These are phyloP conservation scores for Pyrrhoderma noxium DNA, from an alignment of 1,284 basidiomycete genomes.

Conservation along the genomic window DNA sequence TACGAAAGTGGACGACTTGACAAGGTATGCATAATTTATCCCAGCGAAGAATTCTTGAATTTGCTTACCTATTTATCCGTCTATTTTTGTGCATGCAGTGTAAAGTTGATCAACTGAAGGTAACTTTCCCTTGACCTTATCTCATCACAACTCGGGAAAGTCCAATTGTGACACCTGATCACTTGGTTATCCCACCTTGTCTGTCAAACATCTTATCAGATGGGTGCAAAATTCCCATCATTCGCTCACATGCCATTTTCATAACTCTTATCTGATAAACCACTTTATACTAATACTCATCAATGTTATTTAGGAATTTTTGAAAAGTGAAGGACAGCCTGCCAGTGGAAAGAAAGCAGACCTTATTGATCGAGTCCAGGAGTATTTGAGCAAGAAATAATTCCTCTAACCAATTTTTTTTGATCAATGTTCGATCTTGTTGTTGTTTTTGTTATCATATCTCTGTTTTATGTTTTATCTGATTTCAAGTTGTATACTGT, in stretches of 20 bases:
- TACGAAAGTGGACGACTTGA: conserved; percentile 49
- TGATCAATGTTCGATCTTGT: not conserved
- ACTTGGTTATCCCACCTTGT: not conserved
- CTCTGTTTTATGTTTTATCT: not conserved
- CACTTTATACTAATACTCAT: not conserved
- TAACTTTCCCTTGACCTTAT: conserved; percentile 24
- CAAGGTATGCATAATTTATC: conserved; percentile 45
- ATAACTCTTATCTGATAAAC: conserved; percentile 14
- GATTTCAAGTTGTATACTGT: not conserved
- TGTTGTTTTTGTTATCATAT: not conserved
- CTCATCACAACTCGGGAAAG: not conserved
- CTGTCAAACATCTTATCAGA: conserved; percentile 5
- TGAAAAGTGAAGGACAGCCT: conserved; percentile 53
- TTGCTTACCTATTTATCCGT: conserved; percentile 16
- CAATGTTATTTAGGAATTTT: conserved; percentile 44
- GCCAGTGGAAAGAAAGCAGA: conserved; percentile 66
- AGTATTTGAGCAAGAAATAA: conserved; percentile 48
- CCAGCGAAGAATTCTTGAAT: conserved; percentile 16
- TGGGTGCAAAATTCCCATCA: not conserved
- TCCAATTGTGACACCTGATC: not conserved
- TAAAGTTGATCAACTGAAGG: conserved; percentile 73
- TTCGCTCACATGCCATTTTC: not conserved
- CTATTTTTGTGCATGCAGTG: conserved; percentile 38
- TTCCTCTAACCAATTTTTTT: not conserved
- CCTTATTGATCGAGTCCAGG: conserved; percentile 51